A percentile compares a stretch with the other conserved stretches of the same genome.
These are phyloP conservation scores for Tympanopsis confertula DNA, from an alignment of 2,329 filamentous ascomycete genomes.

Conservation along the genomic window DNA sequence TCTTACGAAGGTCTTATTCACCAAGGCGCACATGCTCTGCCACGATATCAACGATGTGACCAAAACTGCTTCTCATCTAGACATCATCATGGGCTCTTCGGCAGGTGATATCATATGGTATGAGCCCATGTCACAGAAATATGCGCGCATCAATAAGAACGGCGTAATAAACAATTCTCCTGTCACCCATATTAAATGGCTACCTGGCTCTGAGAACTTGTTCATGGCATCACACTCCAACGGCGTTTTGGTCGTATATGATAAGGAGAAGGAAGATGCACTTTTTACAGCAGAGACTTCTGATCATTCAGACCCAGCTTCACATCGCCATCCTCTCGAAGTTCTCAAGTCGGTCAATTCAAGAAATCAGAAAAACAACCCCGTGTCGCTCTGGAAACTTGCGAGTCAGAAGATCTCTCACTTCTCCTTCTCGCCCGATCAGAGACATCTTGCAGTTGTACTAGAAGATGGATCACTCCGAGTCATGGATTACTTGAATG, in stretches of 20 bases:
- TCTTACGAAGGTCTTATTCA: conserved; percentile 90
- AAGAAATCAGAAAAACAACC: conserved; percentile 85
- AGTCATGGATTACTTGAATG: conserved; percentile 82
- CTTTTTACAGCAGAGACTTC: conserved; percentile 66
- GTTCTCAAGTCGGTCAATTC: conserved; percentile 88
- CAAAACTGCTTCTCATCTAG: conserved; percentile 69
- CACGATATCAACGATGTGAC: conserved; percentile 84
- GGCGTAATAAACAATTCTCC: conserved; percentile 79
- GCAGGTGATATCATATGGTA: conserved; percentile 98
- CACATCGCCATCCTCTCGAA: conserved; percentile 40
- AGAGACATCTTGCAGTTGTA: conserved; percentile 75
- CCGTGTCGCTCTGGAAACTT: conserved; percentile 82
- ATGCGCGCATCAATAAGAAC: conserved; percentile 94
- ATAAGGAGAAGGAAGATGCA: conserved; percentile 91
- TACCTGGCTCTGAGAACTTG: conserved; percentile 84
- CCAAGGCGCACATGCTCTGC: conserved; percentile 86
- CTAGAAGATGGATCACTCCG: conserved; percentile 83
- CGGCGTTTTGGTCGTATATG: conserved; percentile 82
- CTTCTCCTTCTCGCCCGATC: conserved; percentile 85
- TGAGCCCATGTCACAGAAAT: conserved; percentile 91
- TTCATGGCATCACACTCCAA: conserved; percentile 90
- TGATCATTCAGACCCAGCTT: too few species aligned
- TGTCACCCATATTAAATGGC: conserved; percentile 80
- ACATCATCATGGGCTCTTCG: conserved; percentile 90
- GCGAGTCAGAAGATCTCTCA: conserved; percentile 84